Base-by-base conservation (phyloP, 768 basidiomycete genomes). In the Auricularia sp. region DNA sequence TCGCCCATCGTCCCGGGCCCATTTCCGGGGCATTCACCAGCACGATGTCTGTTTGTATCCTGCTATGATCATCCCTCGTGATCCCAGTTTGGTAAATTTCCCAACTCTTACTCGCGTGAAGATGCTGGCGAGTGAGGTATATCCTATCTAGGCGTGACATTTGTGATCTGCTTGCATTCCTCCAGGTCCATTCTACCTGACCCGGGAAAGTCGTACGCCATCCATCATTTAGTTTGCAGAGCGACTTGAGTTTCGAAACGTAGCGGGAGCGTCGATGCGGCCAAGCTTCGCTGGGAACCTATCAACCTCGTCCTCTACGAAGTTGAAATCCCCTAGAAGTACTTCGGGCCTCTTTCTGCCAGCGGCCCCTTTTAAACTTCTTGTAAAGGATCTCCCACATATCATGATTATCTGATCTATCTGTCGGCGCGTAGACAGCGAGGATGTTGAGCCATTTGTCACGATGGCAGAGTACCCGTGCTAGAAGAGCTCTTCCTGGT, bases 241-340 rank as follows among this genome's bases (percentile, higher is more conserved):
- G 21, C 21, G 10, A 11, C 21, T 21, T 51, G 10, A 51, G 47
- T 18, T 8, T 21, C 16, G 10, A 16, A 51, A 51, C 5, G 47
- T 13, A 5, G 7, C 47, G 5, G 47, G 47, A 16, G 47, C 47
- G 16, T 51, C 47, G 5, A 18, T 16, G 11, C 16, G 7, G 14
- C 11, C 18, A 54, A 24, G 58, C 66, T 10, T 63, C n/a, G 24
- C 44, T 35, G 71, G 70, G 6, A 67, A 29, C 0, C 69, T 54
- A 51, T 72, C 71, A 16, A 71, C 62, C 0, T 10, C 36, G 13
- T 71, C 69, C 51, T 71, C 66, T 3, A 71, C 68, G 7, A 71
- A 63, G 33, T 72, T 71, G 44, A 65, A 65, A 62, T 72, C 70
- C 0, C 68, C 70, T 1, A 65, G 62, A 1, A 71, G 18, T 2